Base-by-base conservation (phyloP, 495 filamentous ascomycete species). In the Evernia prunastri region DNA sequence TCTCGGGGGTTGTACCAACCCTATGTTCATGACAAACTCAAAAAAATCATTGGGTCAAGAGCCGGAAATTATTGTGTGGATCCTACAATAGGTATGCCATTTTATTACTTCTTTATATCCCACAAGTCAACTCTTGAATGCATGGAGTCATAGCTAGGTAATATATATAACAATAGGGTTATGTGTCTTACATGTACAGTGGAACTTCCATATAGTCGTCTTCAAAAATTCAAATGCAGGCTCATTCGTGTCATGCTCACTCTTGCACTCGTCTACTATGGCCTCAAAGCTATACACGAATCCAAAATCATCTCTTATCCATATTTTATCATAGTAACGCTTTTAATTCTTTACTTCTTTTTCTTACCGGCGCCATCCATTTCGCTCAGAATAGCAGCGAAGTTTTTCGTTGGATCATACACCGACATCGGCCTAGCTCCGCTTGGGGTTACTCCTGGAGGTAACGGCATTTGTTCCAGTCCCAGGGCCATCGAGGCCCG, bases 401-500 rank as follows among this genome's bases (percentile, higher is more conserved):
- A 83, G 59, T 78, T 83, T 76, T 80, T 60, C 72, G 78, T 59
- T 78, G 81, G 72, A 78, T 80, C 54, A 74, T 76, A 61, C 73
- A 77, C 23, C 74, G 69, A 45, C 73, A 74, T 51, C 72, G 72
- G 36, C 73, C 70, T 23, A 72, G 79, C 29, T 61, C 80, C 80
- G 36, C 77, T 75, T 18, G 78, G 80, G 5, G 76, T 75, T 35
- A 83, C 79, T 25, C 80, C 80, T 2, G 77, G 75, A 4, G 81
- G 81, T 20, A 83, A 66, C 2, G 81, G 81, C 54, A 83, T 63
- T 6, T 81, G 80, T 67, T 83, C 80, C n/a, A 83, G 68, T 25
- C 78, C 78, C 4, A 78, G 72, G 37, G 80, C 75, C 66, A 83
- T 77, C 80, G 40, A 71, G 67, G 27, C 79, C 79, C 56, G 79